A percentile compares a stretch with the other conserved stretches of the same genome.
Evolutionary conservation across 2,329 filamentous ascomycete genomes (phyloP).

Genomic region (Fusarium sp.): DNA sequence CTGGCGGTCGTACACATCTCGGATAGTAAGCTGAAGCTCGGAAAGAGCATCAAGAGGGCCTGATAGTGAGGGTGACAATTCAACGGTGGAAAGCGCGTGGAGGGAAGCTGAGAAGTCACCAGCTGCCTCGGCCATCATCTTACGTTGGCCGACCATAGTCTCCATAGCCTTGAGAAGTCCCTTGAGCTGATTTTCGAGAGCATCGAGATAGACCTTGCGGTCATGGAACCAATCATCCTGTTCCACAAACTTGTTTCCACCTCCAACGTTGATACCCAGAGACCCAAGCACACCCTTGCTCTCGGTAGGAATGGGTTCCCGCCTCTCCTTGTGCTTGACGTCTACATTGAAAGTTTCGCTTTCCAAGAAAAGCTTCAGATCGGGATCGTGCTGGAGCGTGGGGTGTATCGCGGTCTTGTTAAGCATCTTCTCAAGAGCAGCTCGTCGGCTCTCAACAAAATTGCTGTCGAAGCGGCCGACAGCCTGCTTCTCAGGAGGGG

Average conservation of each 20-base stretch:
- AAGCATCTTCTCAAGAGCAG: constrained; percentile 95
- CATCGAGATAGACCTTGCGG: constrained; percentile 92
- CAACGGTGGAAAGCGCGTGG: constrained; percentile 91
- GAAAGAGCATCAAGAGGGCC: constrained; percentile 90
- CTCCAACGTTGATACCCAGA: constrained; percentile 80
- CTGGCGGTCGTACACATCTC: constrained; percentile 94
- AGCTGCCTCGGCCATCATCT: constrained; percentile 91
- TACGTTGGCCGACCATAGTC: constrained; percentile 88
- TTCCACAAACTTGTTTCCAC: constrained; percentile 90
- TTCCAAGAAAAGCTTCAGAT: constrained; percentile 95
- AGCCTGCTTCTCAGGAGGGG: constrained; percentile 96
- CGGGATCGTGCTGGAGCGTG: constrained; percentile 89
- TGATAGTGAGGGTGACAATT: constrained; percentile 88
- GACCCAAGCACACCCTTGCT: constrained; percentile 94
- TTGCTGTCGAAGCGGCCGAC: constrained; percentile 95
- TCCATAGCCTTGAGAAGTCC: constrained; percentile 93
- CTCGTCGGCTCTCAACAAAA: constrained; percentile 92
- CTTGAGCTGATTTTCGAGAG: constrained; percentile 90
- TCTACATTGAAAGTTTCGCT: constrained; percentile 96
- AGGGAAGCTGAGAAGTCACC: constrained; percentile 92
- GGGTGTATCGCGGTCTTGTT: constrained; percentile 94
- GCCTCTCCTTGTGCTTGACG: constrained; percentile 96
- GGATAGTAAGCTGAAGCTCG: constrained; percentile 91
- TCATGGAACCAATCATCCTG: constrained; percentile 99
- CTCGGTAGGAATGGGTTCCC: constrained; percentile 85